phyloP scores from a whole-genome alignment of 345 rosid genomes.

The Excoecaria agallocha region DNA sequence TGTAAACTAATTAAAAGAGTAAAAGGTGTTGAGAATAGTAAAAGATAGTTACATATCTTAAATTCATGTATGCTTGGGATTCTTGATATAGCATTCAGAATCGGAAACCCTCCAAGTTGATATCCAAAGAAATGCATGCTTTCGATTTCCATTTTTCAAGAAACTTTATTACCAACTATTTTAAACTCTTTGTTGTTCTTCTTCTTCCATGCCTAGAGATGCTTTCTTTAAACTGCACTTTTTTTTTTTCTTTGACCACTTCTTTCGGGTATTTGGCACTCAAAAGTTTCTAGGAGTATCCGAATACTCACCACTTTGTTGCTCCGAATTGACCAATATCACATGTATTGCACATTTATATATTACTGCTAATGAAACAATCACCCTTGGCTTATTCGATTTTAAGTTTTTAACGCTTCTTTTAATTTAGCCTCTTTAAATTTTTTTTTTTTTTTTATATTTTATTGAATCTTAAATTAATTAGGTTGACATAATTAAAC shows the following conservation, averaged over 20 bases:
- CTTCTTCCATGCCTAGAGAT: constrained; percentile 8
- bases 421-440: too few species aligned
- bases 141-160: background rate
- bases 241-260: background rate
- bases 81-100: background rate
- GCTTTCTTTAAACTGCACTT: background rate
- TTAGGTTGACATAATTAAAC: too few species aligned
- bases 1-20: background rate
- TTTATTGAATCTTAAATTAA: too few species aligned
- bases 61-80: background rate
- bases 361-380: too few species aligned
- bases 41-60: background rate
- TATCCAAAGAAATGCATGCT: background rate
- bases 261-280: background rate
- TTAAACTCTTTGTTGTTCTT: background rate
- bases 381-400: too few species aligned
- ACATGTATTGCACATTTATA: background rate
- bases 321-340: background rate
- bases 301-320: background rate
- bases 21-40: background rate
- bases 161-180: background rate
- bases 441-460: too few species aligned
- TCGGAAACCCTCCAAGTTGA: background rate
- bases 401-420: too few species aligned
- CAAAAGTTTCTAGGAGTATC: background rate